These are phyloP conservation scores for Suillus variegatus DNA, from an alignment of 768 basidiomycete species.

Conservation along the genomic window DNA sequence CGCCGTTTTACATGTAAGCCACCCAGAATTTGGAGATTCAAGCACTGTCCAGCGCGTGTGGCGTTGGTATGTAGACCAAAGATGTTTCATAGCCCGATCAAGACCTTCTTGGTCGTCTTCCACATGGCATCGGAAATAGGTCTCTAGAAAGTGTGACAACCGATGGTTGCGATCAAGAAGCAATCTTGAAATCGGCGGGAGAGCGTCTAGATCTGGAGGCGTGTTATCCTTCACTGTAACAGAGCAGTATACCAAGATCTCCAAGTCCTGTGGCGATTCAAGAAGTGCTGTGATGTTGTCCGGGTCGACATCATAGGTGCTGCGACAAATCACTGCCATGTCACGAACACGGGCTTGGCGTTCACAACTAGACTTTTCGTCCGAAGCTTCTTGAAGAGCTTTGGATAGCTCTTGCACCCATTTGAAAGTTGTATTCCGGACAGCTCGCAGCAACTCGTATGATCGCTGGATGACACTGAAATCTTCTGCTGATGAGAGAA, in stretches of 20 bases:
- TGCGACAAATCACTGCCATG: conserved; percentile 21
- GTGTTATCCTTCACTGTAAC: conserved; percentile 34
- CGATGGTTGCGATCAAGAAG: conserved; percentile 35
- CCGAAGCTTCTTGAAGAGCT: conserved; percentile 4
- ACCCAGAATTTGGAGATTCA: conserved; percentile 24
- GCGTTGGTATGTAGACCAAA: conserved; percentile 34
- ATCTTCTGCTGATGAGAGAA: conserved; percentile 28
- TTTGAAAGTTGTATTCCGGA: conserved; percentile 30
- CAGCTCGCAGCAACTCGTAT: conserved; percentile 27
- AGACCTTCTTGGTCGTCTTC: conserved; percentile 21
- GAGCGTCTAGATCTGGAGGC: conserved; percentile 12
- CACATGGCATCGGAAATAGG: conserved; percentile 16
- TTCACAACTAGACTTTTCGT: conserved; percentile 3
- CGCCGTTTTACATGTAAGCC: conserved; percentile 29
- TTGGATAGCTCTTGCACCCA: conserved; percentile 38
- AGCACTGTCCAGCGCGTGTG: conserved; percentile 26
- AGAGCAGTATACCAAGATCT: conserved; percentile 33
- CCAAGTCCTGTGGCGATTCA: conserved; percentile 23
- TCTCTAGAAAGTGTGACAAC: conserved; percentile 32
- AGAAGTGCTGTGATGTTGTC: conserved; percentile 15
- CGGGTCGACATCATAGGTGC: conserved; percentile 31
- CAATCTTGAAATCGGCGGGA: conserved; percentile 16
- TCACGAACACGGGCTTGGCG: conserved; percentile 19
- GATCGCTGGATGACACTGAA: conserved; percentile 20
- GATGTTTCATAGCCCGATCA: conserved; percentile 27